Percentiles rank a stretch among this genome's conserved stretches.
These are phyloP conservation scores for Fusarium torreyae DNA, from an alignment of 2,329 filamentous ascomycete species.

Conservation along the genomic window DNA sequence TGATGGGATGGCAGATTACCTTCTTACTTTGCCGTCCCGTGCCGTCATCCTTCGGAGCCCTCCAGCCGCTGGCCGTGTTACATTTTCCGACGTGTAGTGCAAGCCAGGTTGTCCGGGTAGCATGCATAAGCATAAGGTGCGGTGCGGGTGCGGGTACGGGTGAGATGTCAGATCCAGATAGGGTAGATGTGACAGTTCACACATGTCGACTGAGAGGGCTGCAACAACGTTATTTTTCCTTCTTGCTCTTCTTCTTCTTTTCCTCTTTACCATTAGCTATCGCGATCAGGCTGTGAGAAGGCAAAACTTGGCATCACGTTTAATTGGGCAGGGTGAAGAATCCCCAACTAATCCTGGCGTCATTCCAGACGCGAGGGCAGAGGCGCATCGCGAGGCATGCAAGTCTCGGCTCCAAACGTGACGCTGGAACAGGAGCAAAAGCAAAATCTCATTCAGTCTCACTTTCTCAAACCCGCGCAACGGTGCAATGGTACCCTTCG, in stretches of 20 bases:
- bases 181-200: slow-evolving; percentile 19
- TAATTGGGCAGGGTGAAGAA: not conserved
- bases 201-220: not conserved
- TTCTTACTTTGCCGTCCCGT: slow-evolving; percentile 12
- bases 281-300: not conserved
- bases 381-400: slow-evolving; percentile 8
- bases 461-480: slow-evolving; percentile 8
- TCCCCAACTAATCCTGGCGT: not conserved
- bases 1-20: not conserved
- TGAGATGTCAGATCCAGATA: slow-evolving; percentile 10
- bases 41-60: slow-evolving; percentile 1
- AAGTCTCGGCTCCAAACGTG: slow-evolving; percentile 41
- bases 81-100: not conserved
- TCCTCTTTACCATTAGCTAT: slow-evolving; percentile 12
- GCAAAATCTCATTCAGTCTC: slow-evolving; percentile 13
- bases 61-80: not conserved
- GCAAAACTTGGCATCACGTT: not conserved
- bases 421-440: slow-evolving; percentile 16
- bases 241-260: slow-evolving; percentile 5
- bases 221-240: not conserved
- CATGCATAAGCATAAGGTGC: not conserved
- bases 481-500: slow-evolving; percentile 3
- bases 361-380: slow-evolving; percentile 27
- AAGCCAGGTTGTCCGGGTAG: not conserved
- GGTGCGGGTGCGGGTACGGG: not conserved